These are phyloP conservation scores for Gnaphalium uliginosum DNA, from an alignment of 129 eudicot species.

Conservation along the genomic window DNA sequence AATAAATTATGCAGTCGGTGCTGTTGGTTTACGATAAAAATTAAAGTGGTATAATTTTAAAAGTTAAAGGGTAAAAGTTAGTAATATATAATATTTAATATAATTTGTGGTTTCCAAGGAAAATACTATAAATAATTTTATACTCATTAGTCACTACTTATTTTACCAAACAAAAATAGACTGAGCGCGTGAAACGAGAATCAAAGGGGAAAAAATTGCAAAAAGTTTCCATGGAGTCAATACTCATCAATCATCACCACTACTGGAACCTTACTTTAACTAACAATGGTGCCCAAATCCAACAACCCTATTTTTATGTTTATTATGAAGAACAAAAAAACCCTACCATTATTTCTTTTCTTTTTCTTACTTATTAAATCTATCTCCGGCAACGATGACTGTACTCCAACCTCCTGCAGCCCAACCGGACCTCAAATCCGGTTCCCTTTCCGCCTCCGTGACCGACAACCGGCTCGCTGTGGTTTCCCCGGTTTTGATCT, in stretches of 20 bases:
- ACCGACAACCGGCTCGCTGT: conserved; percentile 45
- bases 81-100: too few relatives aligned
- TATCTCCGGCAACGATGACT: conserved; percentile 26
- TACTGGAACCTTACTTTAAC: conserved; percentile 21
- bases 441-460: conserved; percentile 62
- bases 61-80: too few relatives aligned
- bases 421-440: conserved; percentile 52
- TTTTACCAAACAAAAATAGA: conserved; percentile 1
- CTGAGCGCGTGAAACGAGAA: conserved; percentile 16
- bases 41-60: too few relatives aligned
- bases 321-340: background rate
- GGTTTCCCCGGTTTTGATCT: conserved; percentile 76
- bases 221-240: conserved; percentile 21
- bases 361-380: conserved; percentile 16
- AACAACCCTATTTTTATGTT: conserved; percentile 24
- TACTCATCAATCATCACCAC: conserved; percentile 27
- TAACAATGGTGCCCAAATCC: conserved; percentile 23
- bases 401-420: conserved; percentile 44
- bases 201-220: background rate
- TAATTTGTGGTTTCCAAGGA: too few relatives aligned
- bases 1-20: too few relatives aligned
- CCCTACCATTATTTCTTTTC: conserved; percentile 16
- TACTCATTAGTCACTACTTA: background rate
- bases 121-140: background rate
- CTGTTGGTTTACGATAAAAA: too few relatives aligned